Base-by-base conservation (phyloP, 176 grass and related monocot species). In the Oryza officinalis region DNA sequence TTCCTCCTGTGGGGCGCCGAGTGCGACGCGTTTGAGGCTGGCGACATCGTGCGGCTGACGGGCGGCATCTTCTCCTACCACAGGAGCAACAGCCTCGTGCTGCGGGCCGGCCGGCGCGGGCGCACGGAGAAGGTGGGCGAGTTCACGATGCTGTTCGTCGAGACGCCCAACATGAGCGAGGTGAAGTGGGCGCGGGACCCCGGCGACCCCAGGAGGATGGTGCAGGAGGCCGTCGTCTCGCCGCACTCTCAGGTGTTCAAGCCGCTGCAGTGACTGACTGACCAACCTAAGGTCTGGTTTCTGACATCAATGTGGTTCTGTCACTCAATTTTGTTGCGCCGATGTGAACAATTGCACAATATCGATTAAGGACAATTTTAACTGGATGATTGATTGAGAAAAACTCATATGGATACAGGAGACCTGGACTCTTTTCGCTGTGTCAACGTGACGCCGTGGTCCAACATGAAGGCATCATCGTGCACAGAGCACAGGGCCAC, bases 131-230 rank as follows among this genome's bases (percentile, higher is more conserved):
- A 92, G 87, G 82, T 92, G 79, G 87, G 87, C 13, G 93, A 92
- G 82, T 98, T 95, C 86, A 90, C 89, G 50, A 95, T 95, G 91
- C 13, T 87, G n/a, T 94, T 98, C 57, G 96, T 94, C 11, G 93
- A 98, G 85, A 92, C 89, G 37, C 96, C 96, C 25, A 98, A 98
- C 85, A 92, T 94, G 93, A 98, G 92, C 65, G 91, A 98, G 93
- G 13, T 95, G 76, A 82, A 45, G 71, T 89, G 86, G 81, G 59
- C 14, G 8, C 63, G n/a, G 0, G 80, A 92, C 68, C 88, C 84
- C 23, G 73, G 3, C 17, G 74, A 93, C 66, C 72, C 81, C 4
- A 66, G 72, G 57, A 82, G 77, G 63, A 91, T 96, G 79, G 76
- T 92, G 79, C 86, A 89, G 78, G 91, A 92, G 81, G 78, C 86